Conservation (phyloP, 2,329 filamentous ascomycete genomes). For the Falciphora oryzae region DNA sequence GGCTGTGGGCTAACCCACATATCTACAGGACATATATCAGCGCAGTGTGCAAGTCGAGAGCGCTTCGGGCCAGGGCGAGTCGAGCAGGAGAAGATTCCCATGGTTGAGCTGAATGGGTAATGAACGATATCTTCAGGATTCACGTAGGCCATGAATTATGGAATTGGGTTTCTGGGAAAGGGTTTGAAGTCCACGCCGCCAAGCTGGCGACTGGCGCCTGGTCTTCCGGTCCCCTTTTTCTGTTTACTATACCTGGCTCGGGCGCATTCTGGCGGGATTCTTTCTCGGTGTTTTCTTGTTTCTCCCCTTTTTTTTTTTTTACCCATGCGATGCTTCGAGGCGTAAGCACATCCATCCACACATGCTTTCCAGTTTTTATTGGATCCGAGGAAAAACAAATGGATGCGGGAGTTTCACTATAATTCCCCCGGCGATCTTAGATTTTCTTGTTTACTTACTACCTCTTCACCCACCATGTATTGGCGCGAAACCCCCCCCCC, state of each 20-base stretch:
- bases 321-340: not conserved
- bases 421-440: not conserved
- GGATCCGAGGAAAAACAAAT: not conserved
- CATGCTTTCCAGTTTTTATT: not conserved
- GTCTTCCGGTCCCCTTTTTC: not conserved
- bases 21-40: slow-evolving; percentile 56
- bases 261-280: not conserved
- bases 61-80: slow-evolving; percentile 37
- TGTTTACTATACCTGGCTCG: not conserved
- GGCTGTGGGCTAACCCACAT: slow-evolving; percentile 19
- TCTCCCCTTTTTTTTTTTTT: not conserved
- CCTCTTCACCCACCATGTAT: not conserved
- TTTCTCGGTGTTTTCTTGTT: not conserved
- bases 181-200: not conserved
- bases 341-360: not conserved
- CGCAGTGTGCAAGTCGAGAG: slow-evolving; percentile 55
- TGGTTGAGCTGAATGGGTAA: slow-evolving; percentile 56
- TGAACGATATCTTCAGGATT: not conserved
- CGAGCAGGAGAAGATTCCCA: slow-evolving; percentile 58
- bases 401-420: not conserved
- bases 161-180: not conserved
- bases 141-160: slow-evolving; percentile 2
- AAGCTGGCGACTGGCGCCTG: not conserved
- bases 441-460: not conserved
- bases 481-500: not conserved